Base-by-base conservation (phyloP, 1,284 basidiomycete species). In the Vanrija humicola region DNA sequence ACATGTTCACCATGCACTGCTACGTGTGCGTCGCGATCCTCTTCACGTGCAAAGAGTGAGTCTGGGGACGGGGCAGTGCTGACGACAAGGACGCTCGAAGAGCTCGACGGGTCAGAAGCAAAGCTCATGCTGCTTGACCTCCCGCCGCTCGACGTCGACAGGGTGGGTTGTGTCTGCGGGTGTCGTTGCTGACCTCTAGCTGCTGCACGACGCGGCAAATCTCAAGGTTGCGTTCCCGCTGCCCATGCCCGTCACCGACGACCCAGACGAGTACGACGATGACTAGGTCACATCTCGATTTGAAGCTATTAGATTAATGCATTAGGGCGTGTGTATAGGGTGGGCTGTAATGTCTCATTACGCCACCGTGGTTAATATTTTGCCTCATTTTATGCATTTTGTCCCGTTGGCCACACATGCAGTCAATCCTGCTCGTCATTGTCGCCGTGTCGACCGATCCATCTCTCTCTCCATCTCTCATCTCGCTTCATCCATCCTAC, bases 21-120 rank as follows among this genome's bases (percentile, higher is more conserved):
- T 76, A 74, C 46, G 72, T 75, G 16, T 76, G 73, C 46, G 73
- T 76, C 0, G 68, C 72, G 0, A 70, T 76, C 15, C 52, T 76
- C 2, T 57, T 65, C 14, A 75, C 74, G 3, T 75, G 72, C 49
- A 73, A 72, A 61, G 74, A 76, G 71, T 73, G 48, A 52, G 71
- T 38, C 0, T n/a, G 38, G 1, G 23, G 3, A 16, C 64, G 9
- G n/a, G 12, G 6, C 21, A 15, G 12, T 5, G 25, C 54, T 55
- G 12, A 52, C 29, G 6, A 3, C 46, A 56, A 23, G 55, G 42
- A 71, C 68, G 0, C 59, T 73, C n/a, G 74, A 74, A 57, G 72
- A 74, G 50, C 63, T 72, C 2, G 74, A 75, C 49, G 66, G 72
- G 7, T 68, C 69, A 6, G 74, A 76, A 55, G 72, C 70, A 2